phyloP scores from a whole-genome alignment of 2,329 filamentous ascomycete genomes.

The Verticillium alfalfae region DNA sequence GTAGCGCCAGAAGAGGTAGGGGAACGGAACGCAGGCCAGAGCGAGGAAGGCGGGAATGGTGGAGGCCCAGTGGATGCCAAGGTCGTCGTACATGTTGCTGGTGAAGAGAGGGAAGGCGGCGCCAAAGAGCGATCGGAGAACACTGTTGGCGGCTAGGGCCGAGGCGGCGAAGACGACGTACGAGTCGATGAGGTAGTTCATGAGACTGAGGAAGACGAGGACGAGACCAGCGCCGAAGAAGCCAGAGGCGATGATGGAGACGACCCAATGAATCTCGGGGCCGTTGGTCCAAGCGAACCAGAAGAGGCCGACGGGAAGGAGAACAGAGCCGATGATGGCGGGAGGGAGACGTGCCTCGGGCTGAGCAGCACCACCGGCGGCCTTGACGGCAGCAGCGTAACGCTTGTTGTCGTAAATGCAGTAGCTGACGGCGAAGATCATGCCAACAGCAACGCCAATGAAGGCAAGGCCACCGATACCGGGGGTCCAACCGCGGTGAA shows the following conservation, averaged over 20 bases:
- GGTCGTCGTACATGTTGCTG: slow-evolving; percentile 46
- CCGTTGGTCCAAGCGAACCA: slow-evolving; percentile 63
- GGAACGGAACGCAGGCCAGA: slow-evolving; percentile 65
- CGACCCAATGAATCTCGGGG: slow-evolving; percentile 50
- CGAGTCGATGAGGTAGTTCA: slow-evolving; percentile 64
- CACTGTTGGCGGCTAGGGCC: slow-evolving; percentile 65
- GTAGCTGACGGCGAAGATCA: slow-evolving; percentile 50
- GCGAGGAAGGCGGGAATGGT: slow-evolving; percentile 70
- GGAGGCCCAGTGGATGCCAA: slow-evolving; percentile 72
- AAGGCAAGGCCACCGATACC: slow-evolving; percentile 58
- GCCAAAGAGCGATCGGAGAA: slow-evolving; percentile 67
- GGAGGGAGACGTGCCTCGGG: slow-evolving; percentile 60
- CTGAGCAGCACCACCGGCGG: slow-evolving; percentile 49
- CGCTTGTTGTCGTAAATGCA: slow-evolving; percentile 47
- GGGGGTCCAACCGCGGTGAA: slow-evolving; percentile 49
- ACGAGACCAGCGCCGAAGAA: slow-evolving; percentile 53
- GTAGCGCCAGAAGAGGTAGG: slow-evolving; percentile 72
- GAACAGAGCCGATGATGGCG: slow-evolving; percentile 51
- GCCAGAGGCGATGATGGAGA: slow-evolving; percentile 35
- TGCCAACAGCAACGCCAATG: slow-evolving; percentile 58
- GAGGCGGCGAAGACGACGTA: slow-evolving; percentile 69
- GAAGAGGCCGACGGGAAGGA: slow-evolving; percentile 56
- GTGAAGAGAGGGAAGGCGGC: slow-evolving; percentile 72
- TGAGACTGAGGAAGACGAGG: slow-evolving; percentile 59
- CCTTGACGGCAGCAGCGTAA: slow-evolving; percentile 38